Conservation (phyloP, 176 grass and related monocot species). For the Pontederia crassipes region DNA sequence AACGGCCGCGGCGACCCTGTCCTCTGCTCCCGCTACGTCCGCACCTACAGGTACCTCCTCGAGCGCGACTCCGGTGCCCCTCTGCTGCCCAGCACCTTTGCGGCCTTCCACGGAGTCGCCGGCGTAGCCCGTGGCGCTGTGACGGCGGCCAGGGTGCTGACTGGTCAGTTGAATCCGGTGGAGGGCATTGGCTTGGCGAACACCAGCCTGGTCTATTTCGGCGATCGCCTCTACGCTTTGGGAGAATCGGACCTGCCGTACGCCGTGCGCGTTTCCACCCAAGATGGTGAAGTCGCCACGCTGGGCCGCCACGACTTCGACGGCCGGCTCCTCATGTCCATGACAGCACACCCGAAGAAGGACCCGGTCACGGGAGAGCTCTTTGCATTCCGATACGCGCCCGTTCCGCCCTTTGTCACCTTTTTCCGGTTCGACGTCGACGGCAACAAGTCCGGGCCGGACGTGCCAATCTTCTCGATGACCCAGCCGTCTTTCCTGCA, state of each 20-base stretch:
- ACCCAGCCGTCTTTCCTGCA: constrained; percentile 59
- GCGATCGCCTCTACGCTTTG: constrained; percentile 56
- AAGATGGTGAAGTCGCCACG: constrained; percentile 51
- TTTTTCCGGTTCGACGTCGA: constrained; percentile 69
- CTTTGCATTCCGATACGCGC: constrained; percentile 74
- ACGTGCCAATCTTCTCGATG: constrained; percentile 73
- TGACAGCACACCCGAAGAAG: constrained; percentile 24
- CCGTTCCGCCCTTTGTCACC: constrained; percentile 68
- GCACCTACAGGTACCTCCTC: constrained; percentile 74
- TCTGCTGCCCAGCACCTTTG: constrained; percentile 60
- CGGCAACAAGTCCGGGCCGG: constrained; percentile 50
- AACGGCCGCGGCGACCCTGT: too few relatives aligned
- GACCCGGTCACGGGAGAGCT: constrained; percentile 62
- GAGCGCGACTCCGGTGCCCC: constrained; percentile 55
- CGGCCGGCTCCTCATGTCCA: constrained; percentile 52
- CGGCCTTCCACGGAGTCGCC: constrained; percentile 55
- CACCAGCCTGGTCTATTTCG: constrained; percentile 72
- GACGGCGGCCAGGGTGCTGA: constrained; percentile 56
- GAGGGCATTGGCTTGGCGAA: constrained; percentile 61
- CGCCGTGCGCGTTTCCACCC: constrained; percentile 36
- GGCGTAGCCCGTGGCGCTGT: constrained; percentile 59
- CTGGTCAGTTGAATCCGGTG: constrained; percentile 66
- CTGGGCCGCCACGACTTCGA: constrained; percentile 49
- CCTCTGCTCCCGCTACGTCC: constrained; percentile 44
- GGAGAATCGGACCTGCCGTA: constrained; percentile 24